Evolutionary conservation across 768 basidiomycete genomes (phyloP), one percentile per base, ranked within the genome.

Genomic region (Termitomyces sp.): DNA sequence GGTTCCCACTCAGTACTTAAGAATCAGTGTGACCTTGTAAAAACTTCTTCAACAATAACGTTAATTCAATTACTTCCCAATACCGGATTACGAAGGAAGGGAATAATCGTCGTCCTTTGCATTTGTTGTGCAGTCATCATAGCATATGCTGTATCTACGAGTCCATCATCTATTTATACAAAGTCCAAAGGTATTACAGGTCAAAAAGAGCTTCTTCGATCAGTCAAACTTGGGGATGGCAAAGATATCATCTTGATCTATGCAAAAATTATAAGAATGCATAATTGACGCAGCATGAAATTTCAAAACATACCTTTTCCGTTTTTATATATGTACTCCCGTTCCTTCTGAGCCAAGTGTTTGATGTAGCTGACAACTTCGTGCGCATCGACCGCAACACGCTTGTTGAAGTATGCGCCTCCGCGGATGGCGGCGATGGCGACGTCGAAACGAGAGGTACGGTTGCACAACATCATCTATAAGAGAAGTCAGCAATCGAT

Each of bases 401-500:
- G 77, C 20, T 79, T 67, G 66, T 90, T 89, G 57, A 73, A 68
- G 37, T 66, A 63, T 7, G 86, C 82, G 10, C 80, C 86, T 38
- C 81, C 82, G 14, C 81, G 79, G 40, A 91, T 77, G 8, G 88
- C 89, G 12, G 78, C 79, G 5, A 81, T 74, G 37, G 88, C 89
- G 43, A 90, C 80, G 57, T 87, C 76, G 70, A 84, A 91, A 42
- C 89, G 80, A 36, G 87, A 88, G 0, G 86, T 87, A 56, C 77
- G 74, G 71, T 91, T 91, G 70, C 81, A 80, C 17, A 90, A 71
- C 88, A 90, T 86, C 89, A 90, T 91, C 85, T 88, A 37, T 32
- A 4, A n/a, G 17, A 9, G 38, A 9, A 17, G 25, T 49, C 9
- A 48, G 43, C 42, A 40, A 64, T 20, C 29, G 9, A 34, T 14